phyloP scores from a whole-genome alignment of 495 filamentous ascomycete species.

The Lepidopterella palustris region DNA sequence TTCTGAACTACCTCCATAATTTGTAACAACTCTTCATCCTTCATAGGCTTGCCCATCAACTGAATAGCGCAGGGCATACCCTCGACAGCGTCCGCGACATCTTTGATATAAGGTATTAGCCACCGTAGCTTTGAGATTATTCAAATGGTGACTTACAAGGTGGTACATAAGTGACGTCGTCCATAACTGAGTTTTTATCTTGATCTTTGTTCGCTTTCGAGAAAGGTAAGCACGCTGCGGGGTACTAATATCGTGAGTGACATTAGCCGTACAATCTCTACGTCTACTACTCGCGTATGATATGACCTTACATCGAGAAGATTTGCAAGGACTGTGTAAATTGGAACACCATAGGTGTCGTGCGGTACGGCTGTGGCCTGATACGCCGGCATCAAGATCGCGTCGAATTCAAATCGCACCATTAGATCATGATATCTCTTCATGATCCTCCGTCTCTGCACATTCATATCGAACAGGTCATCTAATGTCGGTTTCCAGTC shows the following conservation, averaged over 20 bases:
- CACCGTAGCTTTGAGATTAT: not conserved
- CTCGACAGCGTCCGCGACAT: conserved; percentile 28
- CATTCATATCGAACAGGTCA: conserved; percentile 32
- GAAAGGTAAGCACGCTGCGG: conserved; percentile 29
- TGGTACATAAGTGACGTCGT: conserved; percentile 24
- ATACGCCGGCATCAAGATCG: conserved; percentile 42
- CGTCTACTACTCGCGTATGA: not conserved
- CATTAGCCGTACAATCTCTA: not conserved
- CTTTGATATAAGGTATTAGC: conserved; percentile 6
- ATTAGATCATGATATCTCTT: conserved; percentile 35
- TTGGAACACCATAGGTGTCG: conserved; percentile 43
- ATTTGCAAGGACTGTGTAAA: conserved; percentile 47
- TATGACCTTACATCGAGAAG: conserved; percentile 45
- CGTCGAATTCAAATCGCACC: conserved; percentile 40
- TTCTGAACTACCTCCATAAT: conserved; percentile 26
- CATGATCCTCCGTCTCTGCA: conserved; percentile 24
- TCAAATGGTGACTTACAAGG: conserved; percentile 22
- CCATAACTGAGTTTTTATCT: conserved; percentile 26
- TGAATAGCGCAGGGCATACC: conserved; percentile 31
- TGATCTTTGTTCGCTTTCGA: conserved; percentile 27
- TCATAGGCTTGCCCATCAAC: conserved; percentile 33
- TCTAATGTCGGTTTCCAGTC: conserved; percentile 28
- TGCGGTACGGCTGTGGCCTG: conserved; percentile 44
- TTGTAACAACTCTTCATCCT: conserved; percentile 33
- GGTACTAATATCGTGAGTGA: conserved; percentile 25